Evolutionary conservation across 441 rosid species (phyloP).

Genomic region (Pelargonium fulgidum): DNA sequence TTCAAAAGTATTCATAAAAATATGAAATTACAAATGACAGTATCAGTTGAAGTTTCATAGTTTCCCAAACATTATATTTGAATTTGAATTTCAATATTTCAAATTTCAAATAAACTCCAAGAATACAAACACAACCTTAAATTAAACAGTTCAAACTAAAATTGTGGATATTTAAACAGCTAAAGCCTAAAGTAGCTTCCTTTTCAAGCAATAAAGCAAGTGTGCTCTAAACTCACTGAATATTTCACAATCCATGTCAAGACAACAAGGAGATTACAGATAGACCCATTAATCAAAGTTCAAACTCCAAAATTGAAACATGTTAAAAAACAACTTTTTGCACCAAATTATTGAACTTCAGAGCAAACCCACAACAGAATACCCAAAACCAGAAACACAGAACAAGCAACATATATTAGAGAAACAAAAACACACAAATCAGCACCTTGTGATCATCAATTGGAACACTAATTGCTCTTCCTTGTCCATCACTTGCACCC

Average conservation of each 20-base stretch:
- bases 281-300: conserved; percentile 3
- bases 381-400: conserved; percentile 5
- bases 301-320: neutral
- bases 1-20: too few relatives aligned
- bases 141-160: neutral
- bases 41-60: too few relatives aligned
- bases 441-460: neutral
- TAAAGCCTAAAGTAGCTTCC: neutral
- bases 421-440: neutral
- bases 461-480: neutral
- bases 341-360: neutral
- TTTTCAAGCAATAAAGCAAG: conserved; percentile 4
- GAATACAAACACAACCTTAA: neutral
- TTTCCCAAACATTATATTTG: too few relatives aligned
- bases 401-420: neutral
- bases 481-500: neutral
- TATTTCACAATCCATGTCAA: neutral
- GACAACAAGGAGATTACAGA: neutral
- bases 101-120: too few relatives aligned
- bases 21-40: too few relatives aligned
- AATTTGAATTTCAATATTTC: too few relatives aligned
- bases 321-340: too few relatives aligned
- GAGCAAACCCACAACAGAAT: conserved; percentile 4
- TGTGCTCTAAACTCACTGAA: conserved; percentile 4
- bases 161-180: neutral